These are phyloP conservation scores for Scheffersomyces stipitis DNA, from an alignment of 805 yeast species.

Conservation along the genomic window DNA sequence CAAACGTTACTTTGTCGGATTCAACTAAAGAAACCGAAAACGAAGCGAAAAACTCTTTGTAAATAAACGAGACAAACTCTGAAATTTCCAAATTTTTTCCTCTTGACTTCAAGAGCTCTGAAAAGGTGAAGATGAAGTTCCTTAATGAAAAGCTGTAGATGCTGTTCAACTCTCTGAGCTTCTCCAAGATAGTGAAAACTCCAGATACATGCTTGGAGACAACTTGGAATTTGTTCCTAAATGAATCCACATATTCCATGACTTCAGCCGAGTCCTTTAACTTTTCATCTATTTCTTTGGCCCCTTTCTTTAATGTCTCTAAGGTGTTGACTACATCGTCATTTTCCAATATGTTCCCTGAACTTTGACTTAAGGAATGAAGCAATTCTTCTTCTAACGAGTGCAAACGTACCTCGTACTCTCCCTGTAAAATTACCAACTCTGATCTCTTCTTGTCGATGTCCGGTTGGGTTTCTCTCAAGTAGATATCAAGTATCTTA, in stretches of 20 bases:
- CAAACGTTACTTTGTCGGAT: conserved; percentile 46
- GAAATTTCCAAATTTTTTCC: conserved; percentile 17
- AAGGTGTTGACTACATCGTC: conserved; percentile 57
- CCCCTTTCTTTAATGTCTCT: conserved; percentile 64
- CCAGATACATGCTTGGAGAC: conserved; percentile 56
- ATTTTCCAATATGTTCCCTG: conserved; percentile 68
- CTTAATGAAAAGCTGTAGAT: conserved; percentile 63
- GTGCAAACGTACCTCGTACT: conserved; percentile 54
- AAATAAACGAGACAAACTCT: conserved; percentile 36
- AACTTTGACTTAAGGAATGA: conserved; percentile 52
- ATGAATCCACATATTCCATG: conserved; percentile 52
- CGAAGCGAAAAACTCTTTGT: conserved; percentile 45
- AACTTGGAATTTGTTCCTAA: conserved; percentile 47
- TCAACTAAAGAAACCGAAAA: conserved; percentile 48
- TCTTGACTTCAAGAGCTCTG: conserved; percentile 10
- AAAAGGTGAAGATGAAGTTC: conserved; percentile 19
- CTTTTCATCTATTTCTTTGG: conserved; percentile 52
- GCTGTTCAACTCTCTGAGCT: conserved; percentile 33
- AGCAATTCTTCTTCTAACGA: conserved; percentile 60
- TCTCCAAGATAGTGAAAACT: conserved; percentile 48
- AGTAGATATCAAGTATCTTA: conserved; percentile 57
- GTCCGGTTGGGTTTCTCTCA: conserved; percentile 63
- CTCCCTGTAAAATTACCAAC: conserved; percentile 55
- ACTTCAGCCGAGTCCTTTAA: conserved; percentile 55
- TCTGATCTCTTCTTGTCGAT: conserved; percentile 57